Evolutionary conservation across 148 eudicot species (phyloP).

Genomic region (Chenopodium album): DNA sequence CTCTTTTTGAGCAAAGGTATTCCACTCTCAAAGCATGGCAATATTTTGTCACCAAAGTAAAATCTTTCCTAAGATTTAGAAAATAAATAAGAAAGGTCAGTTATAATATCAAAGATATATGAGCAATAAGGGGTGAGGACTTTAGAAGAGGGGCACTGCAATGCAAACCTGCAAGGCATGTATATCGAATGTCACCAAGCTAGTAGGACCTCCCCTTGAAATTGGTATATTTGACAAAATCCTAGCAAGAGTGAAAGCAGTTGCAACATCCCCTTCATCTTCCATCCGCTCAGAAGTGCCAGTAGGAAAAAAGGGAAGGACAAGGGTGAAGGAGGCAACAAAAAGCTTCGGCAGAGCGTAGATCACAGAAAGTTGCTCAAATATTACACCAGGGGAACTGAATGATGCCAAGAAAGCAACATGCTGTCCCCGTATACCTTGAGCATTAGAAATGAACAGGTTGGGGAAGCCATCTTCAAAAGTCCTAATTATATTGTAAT

Average conservation of each 20-base stretch:
- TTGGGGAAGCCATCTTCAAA: constrained; percentile 99
- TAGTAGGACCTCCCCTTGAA: constrained; percentile 93
- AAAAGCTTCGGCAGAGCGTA: constrained; percentile 93
- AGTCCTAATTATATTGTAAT: constrained; percentile 49
- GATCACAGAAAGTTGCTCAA: constrained; percentile 91
- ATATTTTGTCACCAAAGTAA: constrained; percentile 91
- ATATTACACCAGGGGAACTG: constrained; percentile 87
- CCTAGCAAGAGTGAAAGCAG: constrained; percentile 94
- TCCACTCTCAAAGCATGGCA: constrained; percentile 99
- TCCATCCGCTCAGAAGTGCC: constrained; percentile 99
- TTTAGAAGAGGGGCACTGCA: background rate
- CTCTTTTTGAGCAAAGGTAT: constrained; percentile 85
- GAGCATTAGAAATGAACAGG: constrained; percentile 89
- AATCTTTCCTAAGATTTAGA: constrained; percentile 72
- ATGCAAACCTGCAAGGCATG: constrained; percentile 92
- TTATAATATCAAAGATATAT: background rate
- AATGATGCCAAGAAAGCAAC: constrained; percentile 97
- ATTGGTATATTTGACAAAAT: constrained; percentile 84
- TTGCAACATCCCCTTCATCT: constrained; percentile 98
- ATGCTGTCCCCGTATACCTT: constrained; percentile 92
- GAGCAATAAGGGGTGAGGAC: background rate
- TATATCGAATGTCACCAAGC: constrained; percentile 85
- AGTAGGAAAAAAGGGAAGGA: constrained; percentile 97
- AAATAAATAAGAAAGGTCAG: constrained; percentile 11
- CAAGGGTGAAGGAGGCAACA: constrained; percentile 89